These are phyloP conservation scores for Solanum verrucosum DNA, from an alignment of 257 asterid species.

Conservation along the genomic window DNA sequence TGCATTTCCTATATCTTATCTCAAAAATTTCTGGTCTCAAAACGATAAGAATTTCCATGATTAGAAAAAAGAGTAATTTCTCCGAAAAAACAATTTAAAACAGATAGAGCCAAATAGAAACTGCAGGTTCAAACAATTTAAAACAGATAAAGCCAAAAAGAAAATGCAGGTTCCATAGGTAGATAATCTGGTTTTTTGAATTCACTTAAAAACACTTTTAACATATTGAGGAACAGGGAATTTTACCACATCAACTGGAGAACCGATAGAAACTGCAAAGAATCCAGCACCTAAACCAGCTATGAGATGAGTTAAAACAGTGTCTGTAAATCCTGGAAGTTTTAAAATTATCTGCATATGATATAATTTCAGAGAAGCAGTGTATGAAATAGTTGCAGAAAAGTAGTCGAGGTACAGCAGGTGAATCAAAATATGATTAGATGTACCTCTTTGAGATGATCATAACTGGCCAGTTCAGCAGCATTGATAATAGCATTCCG, in stretches of 20 bases:
- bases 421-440: background rate
- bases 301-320: slow-evolving; percentile 59
- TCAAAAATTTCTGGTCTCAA: background rate
- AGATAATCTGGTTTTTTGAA: background rate
- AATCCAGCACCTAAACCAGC: slow-evolving; percentile 97
- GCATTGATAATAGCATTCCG: slow-evolving; percentile 88
- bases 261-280: slow-evolving; percentile 91
- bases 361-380: background rate
- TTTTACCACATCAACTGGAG: slow-evolving; percentile 88
- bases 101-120: background rate
- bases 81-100: background rate
- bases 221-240: background rate
- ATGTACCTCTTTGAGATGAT: slow-evolving; percentile 79
- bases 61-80: background rate
- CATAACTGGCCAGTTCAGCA: slow-evolving; percentile 92
- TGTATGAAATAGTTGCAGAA: background rate
- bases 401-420: background rate
- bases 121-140: background rate
- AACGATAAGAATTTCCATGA: background rate
- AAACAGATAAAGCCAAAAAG: background rate
- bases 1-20: background rate
- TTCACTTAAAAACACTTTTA: background rate
- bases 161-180: background rate
- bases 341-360: slow-evolving; percentile 53
- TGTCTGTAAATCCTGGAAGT: slow-evolving; percentile 80